Conservation (phyloP, 164 flowering plant genomes). For the Kingdonia uniflora region DNA sequence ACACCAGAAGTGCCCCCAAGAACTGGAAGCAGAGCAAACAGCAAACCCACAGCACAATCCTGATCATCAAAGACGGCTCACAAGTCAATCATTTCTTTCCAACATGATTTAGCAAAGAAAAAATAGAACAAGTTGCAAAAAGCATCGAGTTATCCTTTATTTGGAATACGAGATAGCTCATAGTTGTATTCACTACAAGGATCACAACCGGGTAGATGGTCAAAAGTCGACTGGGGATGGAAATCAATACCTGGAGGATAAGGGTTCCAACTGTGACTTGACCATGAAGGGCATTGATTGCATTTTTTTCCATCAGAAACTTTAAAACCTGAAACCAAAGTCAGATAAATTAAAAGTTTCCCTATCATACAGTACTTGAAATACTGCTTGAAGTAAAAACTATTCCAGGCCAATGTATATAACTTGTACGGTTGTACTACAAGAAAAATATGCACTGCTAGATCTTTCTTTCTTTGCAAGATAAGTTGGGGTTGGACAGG, state of each 20-base stretch:
- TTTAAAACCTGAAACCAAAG: constrained; percentile 60
- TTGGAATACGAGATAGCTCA: no score
- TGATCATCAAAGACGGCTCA: constrained; percentile 20
- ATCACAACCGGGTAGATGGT: no score
- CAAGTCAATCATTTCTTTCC: background rate
- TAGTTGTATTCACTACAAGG: no score
- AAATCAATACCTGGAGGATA: constrained; percentile 65
- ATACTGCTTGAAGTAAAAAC: no score
- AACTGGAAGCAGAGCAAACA: constrained; percentile 95
- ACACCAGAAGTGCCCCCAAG: constrained; percentile 90
- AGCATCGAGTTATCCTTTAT: no score
- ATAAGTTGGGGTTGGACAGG: no score
- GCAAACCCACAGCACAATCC: constrained; percentile 98
- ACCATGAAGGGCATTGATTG: constrained; percentile 78
- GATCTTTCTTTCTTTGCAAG: no score
- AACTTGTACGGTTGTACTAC: no score
- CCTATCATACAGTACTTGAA: background rate
- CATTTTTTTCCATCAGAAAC: constrained; percentile 94
- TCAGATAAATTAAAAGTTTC: background rate
- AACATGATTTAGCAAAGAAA: background rate
- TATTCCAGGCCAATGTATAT: no score
- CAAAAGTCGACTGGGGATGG: no score
- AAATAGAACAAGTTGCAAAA: no score
- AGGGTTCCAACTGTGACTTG: constrained; percentile 92
- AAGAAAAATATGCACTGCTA: no score